Conservation (phyloP, 768 basidiomycete species). For the Hortiboletus campestris region DNA sequence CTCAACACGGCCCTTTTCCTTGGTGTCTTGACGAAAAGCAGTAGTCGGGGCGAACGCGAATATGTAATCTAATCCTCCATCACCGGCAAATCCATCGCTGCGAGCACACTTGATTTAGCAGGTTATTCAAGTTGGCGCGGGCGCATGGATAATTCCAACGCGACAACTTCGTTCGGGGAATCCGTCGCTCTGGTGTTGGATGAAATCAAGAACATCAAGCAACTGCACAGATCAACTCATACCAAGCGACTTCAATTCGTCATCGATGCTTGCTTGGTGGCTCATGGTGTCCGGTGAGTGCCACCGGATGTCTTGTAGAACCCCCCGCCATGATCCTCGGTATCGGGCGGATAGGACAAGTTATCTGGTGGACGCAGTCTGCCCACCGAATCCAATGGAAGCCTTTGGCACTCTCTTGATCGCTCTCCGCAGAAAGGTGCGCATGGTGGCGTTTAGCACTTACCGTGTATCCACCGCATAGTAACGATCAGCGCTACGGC, state of each 20-base stretch:
- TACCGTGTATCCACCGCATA: background rate
- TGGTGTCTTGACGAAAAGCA: no score
- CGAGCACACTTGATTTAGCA: background rate
- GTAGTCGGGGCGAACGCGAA: no score
- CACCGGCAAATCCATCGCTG: no score
- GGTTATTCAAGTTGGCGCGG: no score
- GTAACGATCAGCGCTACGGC: background rate
- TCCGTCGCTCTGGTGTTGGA: slow-evolving; percentile 22
- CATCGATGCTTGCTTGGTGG: slow-evolving; percentile 42
- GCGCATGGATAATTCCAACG: slow-evolving; percentile 3
- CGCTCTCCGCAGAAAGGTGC: slow-evolving; percentile 38
- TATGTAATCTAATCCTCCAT: no score
- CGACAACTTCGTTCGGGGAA: slow-evolving; percentile 3
- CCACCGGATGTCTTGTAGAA: background rate
- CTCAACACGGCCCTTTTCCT: no score
- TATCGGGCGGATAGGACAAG: slow-evolving; percentile 27
- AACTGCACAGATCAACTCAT: slow-evolving; percentile 6
- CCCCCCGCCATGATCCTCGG: background rate
- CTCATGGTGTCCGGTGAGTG: slow-evolving; percentile 41
- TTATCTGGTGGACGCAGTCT: slow-evolving; percentile 52
- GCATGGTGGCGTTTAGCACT: slow-evolving; percentile 21
- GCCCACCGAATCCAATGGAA: slow-evolving; percentile 30
- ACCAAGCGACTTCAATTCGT: slow-evolving; percentile 32
- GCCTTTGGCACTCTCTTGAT: slow-evolving; percentile 38
- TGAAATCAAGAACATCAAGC: slow-evolving; percentile 5